Evolutionary conservation across 306 rosid species (phyloP).

Genomic region (Mimosa pudica): DNA sequence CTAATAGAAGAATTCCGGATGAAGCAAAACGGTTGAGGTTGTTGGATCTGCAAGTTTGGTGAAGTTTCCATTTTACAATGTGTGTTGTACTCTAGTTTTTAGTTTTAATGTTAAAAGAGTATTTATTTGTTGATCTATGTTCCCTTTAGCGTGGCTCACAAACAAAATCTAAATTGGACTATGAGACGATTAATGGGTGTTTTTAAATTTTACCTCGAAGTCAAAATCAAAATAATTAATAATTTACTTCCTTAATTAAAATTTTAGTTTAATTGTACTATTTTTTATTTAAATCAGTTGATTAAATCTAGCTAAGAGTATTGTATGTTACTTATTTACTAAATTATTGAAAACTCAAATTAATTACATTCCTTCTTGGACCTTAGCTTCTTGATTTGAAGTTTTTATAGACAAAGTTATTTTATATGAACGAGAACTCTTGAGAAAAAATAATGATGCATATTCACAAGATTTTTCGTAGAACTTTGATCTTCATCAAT

Average conservation of each 20-base stretch:
- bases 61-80: constrained; percentile 9
- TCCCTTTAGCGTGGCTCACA: constrained; percentile 17
- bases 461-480: too few relatives aligned
- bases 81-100: neutral
- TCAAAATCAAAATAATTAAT: constrained; percentile 1
- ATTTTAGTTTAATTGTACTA: neutral
- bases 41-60: constrained; percentile 59
- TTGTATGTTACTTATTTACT: too few relatives aligned
- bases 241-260: neutral
- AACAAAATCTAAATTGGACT: neutral
- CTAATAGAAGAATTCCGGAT: constrained; percentile 45
- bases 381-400: too few relatives aligned
- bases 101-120: neutral
- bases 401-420: too few relatives aligned
- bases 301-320: too few relatives aligned
- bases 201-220: neutral
- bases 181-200: neutral
- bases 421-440: too few relatives aligned
- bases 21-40: constrained; percentile 49
- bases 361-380: neutral
- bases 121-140: neutral
- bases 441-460: too few relatives aligned
- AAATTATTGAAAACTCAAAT: too few relatives aligned
- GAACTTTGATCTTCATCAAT: too few relatives aligned
- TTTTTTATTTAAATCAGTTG: too few relatives aligned